Base-by-base conservation (phyloP, 2,329 filamentous ascomycete genomes). In the Colletotrichum zoysiae region DNA sequence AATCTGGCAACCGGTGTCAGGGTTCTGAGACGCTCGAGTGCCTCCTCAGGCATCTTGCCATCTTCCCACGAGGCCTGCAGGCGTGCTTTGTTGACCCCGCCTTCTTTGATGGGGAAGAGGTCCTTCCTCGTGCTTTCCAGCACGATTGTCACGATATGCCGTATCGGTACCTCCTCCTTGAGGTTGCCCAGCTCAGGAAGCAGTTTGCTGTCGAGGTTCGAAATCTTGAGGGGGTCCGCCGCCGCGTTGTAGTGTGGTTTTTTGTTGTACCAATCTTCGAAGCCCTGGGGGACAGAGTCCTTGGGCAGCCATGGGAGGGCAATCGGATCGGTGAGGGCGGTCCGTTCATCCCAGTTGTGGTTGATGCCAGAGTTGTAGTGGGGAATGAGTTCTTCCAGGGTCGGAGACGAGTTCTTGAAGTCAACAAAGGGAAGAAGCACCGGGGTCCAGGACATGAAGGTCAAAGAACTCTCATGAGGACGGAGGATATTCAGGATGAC, bases 111-210 rank as follows among this genome's bases (percentile, higher is more conserved):
- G 0, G 81, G 81, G 56, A 81, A 82, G 14, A 82, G 75, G 64
- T 82, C 81, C 1, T 76, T 78, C 51, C 75, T 80, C 42, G 76
- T 82, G 71, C 77, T 83, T 75, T 81, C 81, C 40, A 82, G 74
- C 42, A 80, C 80, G 5, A 82, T 63, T 20, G 79, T 71, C 30
- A 82, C 74, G 8, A 82, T 76, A 60, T 82, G 81, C 70, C 81
- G 81, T 69, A 82, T 81, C 55, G 66, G 66, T 5, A 65, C 74
- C 42, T 7, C 18, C 7, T 71, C 48, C 16, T 66, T 51, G 18
- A 76, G 59, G 40, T 67, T 72, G 35, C 67, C 44, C 14, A 76
- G 60, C 4, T 74, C 65, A 20, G 71, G 65, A 12, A 76, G 35
- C 20, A 81, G 56, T 0, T 76, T 76, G 42, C 76, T 72, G 30